Evolutionary conservation across 148 eudicot species (phyloP).

Genomic region (Vaccinium vitisidaea): DNA sequence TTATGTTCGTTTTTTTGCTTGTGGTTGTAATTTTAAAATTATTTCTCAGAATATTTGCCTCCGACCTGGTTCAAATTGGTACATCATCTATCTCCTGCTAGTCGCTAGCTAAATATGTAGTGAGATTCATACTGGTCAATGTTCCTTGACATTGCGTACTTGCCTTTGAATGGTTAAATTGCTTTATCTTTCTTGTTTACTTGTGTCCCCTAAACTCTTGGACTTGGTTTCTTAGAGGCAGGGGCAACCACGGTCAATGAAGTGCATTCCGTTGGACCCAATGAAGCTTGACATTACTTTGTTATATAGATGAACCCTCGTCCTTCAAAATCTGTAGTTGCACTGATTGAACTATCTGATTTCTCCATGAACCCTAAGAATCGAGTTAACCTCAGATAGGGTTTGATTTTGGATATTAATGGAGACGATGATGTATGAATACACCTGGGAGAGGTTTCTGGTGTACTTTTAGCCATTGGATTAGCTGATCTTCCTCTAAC

Average conservation of each 20-base stretch:
- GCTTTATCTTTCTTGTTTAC: not conserved
- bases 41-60: not conserved
- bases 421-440: not conserved
- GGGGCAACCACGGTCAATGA: not conserved
- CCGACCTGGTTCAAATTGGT: not conserved
- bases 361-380: not conserved
- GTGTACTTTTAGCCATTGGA: not conserved
- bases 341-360: not conserved
- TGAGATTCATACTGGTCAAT: not conserved
- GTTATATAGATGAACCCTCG: not conserved
- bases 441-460: not conserved
- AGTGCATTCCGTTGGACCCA: not conserved
- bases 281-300: not conserved
- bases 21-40: not conserved
- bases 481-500: not conserved
- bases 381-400: not conserved
- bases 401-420: not conserved
- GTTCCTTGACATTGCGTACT: not conserved
- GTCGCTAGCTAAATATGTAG: not conserved
- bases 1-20: not conserved
- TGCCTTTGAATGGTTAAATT: constrained; percentile 11
- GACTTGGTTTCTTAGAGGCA: not conserved
- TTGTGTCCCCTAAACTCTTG: not conserved
- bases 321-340: not conserved
- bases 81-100: not conserved